Percentiles rank a stretch among this genome's conserved stretches.
Evolutionary conservation across 768 basidiomycete genomes (phyloP).

Genomic region (Pleurotus cornucopiae): DNA sequence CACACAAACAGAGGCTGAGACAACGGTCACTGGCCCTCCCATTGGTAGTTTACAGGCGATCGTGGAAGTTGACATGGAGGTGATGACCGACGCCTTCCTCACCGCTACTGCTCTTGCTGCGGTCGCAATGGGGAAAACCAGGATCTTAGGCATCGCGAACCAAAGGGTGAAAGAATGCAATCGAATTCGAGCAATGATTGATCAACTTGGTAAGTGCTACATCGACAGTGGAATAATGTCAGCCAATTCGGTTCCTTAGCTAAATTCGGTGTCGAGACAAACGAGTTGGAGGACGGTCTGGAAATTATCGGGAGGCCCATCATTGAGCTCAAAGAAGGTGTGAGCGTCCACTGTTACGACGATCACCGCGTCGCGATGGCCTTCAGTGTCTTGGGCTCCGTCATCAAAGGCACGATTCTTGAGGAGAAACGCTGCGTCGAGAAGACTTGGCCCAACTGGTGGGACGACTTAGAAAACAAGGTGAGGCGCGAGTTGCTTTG

Average conservation of each 20-base stretch:
- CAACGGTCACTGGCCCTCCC: slow-evolving; percentile 89
- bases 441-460: slow-evolving; percentile 99
- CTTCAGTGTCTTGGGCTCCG: slow-evolving; percentile 81
- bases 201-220: slow-evolving; percentile 73
- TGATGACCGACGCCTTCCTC: slow-evolving; percentile 99
- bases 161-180: slow-evolving; percentile 99
- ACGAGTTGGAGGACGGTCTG: slow-evolving; percentile 90
- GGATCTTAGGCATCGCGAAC: slow-evolving; percentile 94
- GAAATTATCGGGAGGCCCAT: slow-evolving; percentile 81
- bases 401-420: slow-evolving; percentile 70
- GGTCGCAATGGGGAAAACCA: slow-evolving; percentile 65
- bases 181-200: slow-evolving; percentile 94
- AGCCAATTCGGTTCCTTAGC: slow-evolving; percentile 36
- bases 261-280: slow-evolving; percentile 92
- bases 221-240: background rate
- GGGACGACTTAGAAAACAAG: slow-evolving; percentile 97
- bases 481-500: slow-evolving; percentile 31
- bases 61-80: slow-evolving; percentile 93
- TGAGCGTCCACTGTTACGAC: slow-evolving; percentile 91
- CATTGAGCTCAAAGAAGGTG: slow-evolving; percentile 58
- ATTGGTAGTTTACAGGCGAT: slow-evolving; percentile 77
- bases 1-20: slow-evolving; percentile 80
- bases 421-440: slow-evolving; percentile 98
- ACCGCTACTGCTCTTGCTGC: slow-evolving; percentile 92
- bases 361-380: slow-evolving; percentile 99